Evolutionary conservation across 805 yeast species (phyloP), one percentile per base, ranked within the genome.

Genomic region (Candida schatavii): DNA sequence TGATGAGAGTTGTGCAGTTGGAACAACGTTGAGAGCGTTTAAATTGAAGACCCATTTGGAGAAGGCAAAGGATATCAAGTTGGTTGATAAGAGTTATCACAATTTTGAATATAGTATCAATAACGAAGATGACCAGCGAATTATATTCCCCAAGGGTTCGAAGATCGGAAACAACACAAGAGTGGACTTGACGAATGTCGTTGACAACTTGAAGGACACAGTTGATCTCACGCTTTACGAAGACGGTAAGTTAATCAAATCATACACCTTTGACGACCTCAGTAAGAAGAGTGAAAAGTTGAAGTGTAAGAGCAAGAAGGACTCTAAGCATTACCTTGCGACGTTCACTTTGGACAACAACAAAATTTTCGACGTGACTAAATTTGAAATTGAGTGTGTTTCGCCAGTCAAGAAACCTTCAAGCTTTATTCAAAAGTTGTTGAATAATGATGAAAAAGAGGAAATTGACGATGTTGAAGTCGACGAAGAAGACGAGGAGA

Each of bases 1-100:
- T 0, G 99, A 93, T 63, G 99, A 93, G 67, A 82, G 97, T 35
- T 88, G 88, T 40, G 96, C 88, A 11, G 73, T 87, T 52, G 99
- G 99, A 38, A 80, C 95, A 2, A 80, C 96, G n/a, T 68, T 85
- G 29, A 77, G 89, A 49, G 98, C 93, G 17, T 84, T 88, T 31
- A 61, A 59, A 40, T 72, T 80, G 37, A 68, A 88, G 29, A 79
- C 88, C n/a, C 75, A 80, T 30, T 75, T 81, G 52, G 83, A 81
- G 60, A 78, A 81, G 50, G 73, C 85, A 5, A 48, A 78, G 51
- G 80, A 78, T 33, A 73, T 88, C 37, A 64, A 69, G 19, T 70
- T 88, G 3, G 55, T 74, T 25, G 95, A 87, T 42, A 74, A 74
- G 42, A 60, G 81, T 0, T 54, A 74, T 32, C 74, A 67, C 48